Base-by-base conservation (phyloP, 768 basidiomycete genomes). In the Leccinum arenicola region DNA sequence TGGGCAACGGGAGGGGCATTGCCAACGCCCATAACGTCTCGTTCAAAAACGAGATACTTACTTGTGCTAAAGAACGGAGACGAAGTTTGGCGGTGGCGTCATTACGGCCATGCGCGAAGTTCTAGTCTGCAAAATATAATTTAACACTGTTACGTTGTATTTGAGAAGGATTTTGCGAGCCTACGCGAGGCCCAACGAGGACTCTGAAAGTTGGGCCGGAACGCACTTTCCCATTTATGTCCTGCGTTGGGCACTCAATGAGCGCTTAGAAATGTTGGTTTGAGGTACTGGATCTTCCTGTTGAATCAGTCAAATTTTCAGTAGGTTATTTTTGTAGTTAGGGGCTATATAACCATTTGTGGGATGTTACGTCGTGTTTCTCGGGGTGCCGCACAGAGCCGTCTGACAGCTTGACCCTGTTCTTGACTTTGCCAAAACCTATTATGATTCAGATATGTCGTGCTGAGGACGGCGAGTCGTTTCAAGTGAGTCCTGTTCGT, bases 391-490 rank as follows among this genome's bases (percentile, higher is more conserved):
- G 40, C 40, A 43, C 9, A 43, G 29, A 38, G 11, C 2, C 14
- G 17, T 2, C 36, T 60, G 29, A 47, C 45, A 14, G 36, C 38
- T 40, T 29, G 47, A n/a, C 56, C 56, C 31, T 45, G 38, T 61
- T 61, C 59, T 52, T 54, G 48, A 57, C 61, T 56, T 36, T 27
- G 47, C 51, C 27, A 8, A 52, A 58, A 33, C 29, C 43, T 56
- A 66, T 57, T 64, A 86, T 86, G 85, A 79, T 86, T 61, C 82
- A 80, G 65, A 82, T 86, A 77, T 86, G 83, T 70, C 79, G 82
- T 62, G 85, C 84, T 43, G 85, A 87, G 69, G 80, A 84, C 68
- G 85, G 85, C 29, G 82, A 84, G 64, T 74, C 82, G 64, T 83
- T 81, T 65, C 83, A 85, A 77, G 85, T 83, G 64, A 55, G 74